A percentile compares a stretch with the other conserved stretches of the same genome.
These are phyloP conservation scores for Hypoxylon perforatum DNA, from an alignment of 495 filamentous ascomycete species.

Conservation along the genomic window DNA sequence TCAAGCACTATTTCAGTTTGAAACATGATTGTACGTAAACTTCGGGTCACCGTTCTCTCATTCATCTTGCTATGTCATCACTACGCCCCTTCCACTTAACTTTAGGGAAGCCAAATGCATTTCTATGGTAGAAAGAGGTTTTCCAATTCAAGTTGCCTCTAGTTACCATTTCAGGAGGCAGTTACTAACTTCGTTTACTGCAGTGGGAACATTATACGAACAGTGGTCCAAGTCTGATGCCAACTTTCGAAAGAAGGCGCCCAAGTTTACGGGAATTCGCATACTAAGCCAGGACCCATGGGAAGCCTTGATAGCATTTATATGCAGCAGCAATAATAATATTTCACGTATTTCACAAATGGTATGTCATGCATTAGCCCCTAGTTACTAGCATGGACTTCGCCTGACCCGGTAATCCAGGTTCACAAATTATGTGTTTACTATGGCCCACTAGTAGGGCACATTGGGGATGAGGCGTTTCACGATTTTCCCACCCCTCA, in stretches of 20 bases:
- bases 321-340: slow-evolving; percentile 99
- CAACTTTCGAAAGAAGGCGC: slow-evolving; percentile 90
- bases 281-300: slow-evolving; percentile 95
- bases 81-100: background rate
- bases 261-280: slow-evolving; percentile 90
- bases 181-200: background rate
- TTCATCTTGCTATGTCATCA: background rate
- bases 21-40: slow-evolving; percentile 62
- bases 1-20: slow-evolving; percentile 87
- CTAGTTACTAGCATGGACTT: background rate
- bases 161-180: background rate
- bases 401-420: slow-evolving; percentile 41
- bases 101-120: background rate
- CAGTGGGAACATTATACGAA: slow-evolving; percentile 77
- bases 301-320: slow-evolving; percentile 94
- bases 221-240: slow-evolving; percentile 88
- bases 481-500: slow-evolving; percentile 88
- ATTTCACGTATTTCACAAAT: slow-evolving; percentile 94
- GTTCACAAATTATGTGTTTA: slow-evolving; percentile 87
- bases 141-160: background rate
- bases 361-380: slow-evolving; percentile 55
- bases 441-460: slow-evolving; percentile 82
- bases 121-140: background rate
- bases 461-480: slow-evolving; percentile 75
- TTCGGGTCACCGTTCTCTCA: no score